A percentile compares a stretch with the other conserved stretches of the same genome.
phyloP scores from a whole-genome alignment of 2,329 filamentous ascomycete genomes.

The Microcyclospora tardicrescens region DNA sequence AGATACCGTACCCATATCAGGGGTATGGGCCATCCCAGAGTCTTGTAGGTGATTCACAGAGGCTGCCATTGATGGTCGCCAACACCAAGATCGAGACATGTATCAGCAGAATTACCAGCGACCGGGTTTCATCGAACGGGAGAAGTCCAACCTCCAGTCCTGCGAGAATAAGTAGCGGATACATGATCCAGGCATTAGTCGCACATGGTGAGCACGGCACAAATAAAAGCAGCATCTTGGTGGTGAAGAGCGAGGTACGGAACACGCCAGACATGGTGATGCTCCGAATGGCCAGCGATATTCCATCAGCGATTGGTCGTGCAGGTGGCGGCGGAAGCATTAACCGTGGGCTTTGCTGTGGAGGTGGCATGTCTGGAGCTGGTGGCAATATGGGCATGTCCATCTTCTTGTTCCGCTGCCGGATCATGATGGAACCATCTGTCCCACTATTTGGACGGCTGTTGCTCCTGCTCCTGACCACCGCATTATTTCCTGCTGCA shows the following conservation, averaged over 20 bases:
- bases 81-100: slow-evolving; percentile 26
- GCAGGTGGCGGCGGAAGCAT: slow-evolving; percentile 24
- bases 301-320: slow-evolving; percentile 15
- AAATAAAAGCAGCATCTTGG: slow-evolving; percentile 54
- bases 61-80: no score
- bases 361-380: slow-evolving; percentile 2
- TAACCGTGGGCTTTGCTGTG: slow-evolving; percentile 19
- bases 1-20: no score
- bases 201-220: slow-evolving; percentile 61
- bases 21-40: no score
- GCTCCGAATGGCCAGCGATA: slow-evolving; percentile 22
- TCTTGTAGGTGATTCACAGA: no score
- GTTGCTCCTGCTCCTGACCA: neutral
- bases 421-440: slow-evolving; percentile 5
- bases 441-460: slow-evolving; percentile 6
- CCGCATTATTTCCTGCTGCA: neutral
- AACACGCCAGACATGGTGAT: slow-evolving; percentile 22
- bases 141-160: slow-evolving; percentile 44
- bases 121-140: slow-evolving; percentile 23
- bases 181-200: slow-evolving; percentile 49
- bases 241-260: slow-evolving; percentile 50
- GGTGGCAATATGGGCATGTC: slow-evolving; percentile 4
- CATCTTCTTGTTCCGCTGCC: slow-evolving; percentile 6
- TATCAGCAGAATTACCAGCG: slow-evolving; percentile 30
- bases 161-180: slow-evolving; percentile 56